Conservation (phyloP, 495 filamentous ascomycete genomes). For the Xylaria curta region DNA sequence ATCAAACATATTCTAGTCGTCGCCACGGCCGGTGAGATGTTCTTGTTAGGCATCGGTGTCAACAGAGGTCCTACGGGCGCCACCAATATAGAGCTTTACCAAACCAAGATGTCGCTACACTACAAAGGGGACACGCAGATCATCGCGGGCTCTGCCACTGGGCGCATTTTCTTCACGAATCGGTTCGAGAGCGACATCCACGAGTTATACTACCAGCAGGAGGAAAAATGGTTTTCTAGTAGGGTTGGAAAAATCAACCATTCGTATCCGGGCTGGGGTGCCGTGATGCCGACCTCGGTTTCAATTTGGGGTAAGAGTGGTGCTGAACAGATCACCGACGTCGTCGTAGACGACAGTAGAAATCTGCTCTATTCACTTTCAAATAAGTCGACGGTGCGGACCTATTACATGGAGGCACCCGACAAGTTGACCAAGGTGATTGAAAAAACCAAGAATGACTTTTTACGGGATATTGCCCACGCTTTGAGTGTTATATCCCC, state of each 20-base stretch:
- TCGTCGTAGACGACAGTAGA: conserved; percentile 87
- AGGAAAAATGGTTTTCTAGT: conserved; percentile 93
- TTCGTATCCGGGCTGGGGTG: conserved; percentile 74
- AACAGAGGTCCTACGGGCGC: conserved; percentile 64
- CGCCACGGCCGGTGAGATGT: conserved; percentile 81
- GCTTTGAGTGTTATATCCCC: conserved; percentile 70
- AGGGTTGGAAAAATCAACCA: conserved; percentile 85
- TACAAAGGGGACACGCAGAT: conserved; percentile 75
- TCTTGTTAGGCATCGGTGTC: conserved; percentile 79
- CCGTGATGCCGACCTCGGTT: conserved; percentile 66
- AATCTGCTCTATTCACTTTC: conserved; percentile 91
- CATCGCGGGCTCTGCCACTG: conserved; percentile 79
- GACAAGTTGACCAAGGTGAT: conserved; percentile 60
- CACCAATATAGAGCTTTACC: conserved; percentile 75
- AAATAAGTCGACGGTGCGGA: conserved; percentile 79
- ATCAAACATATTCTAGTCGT: conserved; percentile 90
- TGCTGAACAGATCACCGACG: conserved; percentile 70
- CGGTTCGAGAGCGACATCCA: conserved; percentile 81
- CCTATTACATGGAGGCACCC: conserved; percentile 74
- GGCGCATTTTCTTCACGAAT: conserved; percentile 92
- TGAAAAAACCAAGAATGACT: conserved; percentile 60
- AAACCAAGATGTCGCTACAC: conserved; percentile 78
- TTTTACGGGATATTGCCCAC: conserved; percentile 72
- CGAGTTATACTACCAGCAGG: conserved; percentile 93
- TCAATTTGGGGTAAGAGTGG: conserved; percentile 40